phyloP scores from a whole-genome alignment of 2,329 filamentous ascomycete genomes.

The Sporothrix dimorphospora region DNA sequence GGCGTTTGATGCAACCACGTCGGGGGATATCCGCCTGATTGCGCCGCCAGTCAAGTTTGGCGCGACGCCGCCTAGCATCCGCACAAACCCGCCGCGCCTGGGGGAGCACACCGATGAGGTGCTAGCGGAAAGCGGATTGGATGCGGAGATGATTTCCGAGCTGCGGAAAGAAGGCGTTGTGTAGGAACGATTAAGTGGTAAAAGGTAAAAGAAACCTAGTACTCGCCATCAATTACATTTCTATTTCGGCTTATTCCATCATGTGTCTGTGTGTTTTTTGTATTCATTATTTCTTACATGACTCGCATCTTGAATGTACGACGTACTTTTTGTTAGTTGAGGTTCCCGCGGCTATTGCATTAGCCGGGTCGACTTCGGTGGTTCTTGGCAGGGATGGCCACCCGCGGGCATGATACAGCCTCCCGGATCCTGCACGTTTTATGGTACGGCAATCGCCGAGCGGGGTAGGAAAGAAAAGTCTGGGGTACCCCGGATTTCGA shows the following conservation, averaged over 20 bases:
- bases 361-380: not conserved
- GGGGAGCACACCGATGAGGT: constrained; percentile 87
- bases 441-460: not conserved
- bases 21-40: constrained; percentile 84
- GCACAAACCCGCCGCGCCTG: constrained; percentile 80
- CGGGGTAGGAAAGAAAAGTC: not conserved
- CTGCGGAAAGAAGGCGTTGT: not conserved
- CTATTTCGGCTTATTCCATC: no score
- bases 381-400: no score
- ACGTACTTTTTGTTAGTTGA: no score
- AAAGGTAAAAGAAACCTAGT: no score
- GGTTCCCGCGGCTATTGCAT: not conserved
- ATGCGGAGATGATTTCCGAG: constrained; percentile 45
- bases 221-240: no score
- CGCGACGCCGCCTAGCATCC: constrained; percentile 73
- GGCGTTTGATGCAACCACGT: constrained; percentile 71
- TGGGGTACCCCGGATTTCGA: not conserved
- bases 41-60: constrained; percentile 96
- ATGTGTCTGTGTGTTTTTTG: no score
- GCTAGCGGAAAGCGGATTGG: constrained; percentile 63
- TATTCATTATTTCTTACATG: no score
- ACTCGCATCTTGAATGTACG: no score
- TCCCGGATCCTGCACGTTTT: not conserved
- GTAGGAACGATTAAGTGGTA: not conserved
- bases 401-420: not conserved